Evolutionary conservation across 768 basidiomycete species (phyloP).

Genomic region (Lanmaoa rubissima): DNA sequence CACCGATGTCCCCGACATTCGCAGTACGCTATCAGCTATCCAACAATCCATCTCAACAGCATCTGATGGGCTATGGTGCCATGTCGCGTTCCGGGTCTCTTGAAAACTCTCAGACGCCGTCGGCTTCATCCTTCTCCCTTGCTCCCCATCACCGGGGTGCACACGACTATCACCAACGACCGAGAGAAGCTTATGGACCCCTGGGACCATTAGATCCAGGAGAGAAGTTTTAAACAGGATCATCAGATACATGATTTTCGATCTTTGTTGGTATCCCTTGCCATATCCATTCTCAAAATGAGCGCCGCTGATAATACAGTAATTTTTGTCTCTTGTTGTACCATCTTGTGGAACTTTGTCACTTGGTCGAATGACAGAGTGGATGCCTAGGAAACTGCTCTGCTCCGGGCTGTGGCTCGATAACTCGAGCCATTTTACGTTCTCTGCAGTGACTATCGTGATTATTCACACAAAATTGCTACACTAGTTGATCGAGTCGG

Average conservation of each 20-base stretch:
- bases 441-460: background rate
- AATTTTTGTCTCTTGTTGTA: slow-evolving; percentile 13
- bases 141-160: slow-evolving; percentile 22
- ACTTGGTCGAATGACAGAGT: background rate
- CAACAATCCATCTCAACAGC: slow-evolving; percentile 45
- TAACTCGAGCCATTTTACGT: too few species aligned
- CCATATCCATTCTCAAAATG: background rate
- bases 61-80: slow-evolving; percentile 49
- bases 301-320: background rate
- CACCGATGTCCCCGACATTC: slow-evolving; percentile 32
- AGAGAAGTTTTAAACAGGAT: slow-evolving; percentile 43
- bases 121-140: slow-evolving; percentile 35
- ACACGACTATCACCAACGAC: slow-evolving; percentile 39
- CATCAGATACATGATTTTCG: slow-evolving; percentile 27
- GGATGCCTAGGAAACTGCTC: background rate
- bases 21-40: slow-evolving; percentile 62
- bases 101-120: slow-evolving; percentile 21
- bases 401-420: background rate
- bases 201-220: slow-evolving; percentile 62
- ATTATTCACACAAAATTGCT: slow-evolving; percentile 4
- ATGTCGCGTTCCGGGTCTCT: slow-evolving; percentile 48
- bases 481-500: slow-evolving; percentile 6
- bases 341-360: slow-evolving; percentile 5
- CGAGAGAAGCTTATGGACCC: slow-evolving; percentile 44
- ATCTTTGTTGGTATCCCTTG: slow-evolving; percentile 19